Evolutionary conservation across 768 basidiomycete genomes (phyloP), one percentile per base, ranked within the genome.

Genomic region (Cyclocybe cylindracea): DNA sequence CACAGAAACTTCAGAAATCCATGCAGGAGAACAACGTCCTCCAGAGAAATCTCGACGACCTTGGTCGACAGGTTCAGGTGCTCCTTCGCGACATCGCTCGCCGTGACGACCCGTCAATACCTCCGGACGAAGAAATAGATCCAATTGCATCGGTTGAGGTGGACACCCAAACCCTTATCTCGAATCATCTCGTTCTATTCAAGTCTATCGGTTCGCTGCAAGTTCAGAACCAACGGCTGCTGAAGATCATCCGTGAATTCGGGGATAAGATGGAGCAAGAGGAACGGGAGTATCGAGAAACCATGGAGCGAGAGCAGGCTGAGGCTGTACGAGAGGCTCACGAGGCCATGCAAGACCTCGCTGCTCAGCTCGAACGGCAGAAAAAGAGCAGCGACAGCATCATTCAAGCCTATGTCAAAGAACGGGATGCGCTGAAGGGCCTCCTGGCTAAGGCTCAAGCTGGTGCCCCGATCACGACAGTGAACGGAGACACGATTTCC

Each of bases 241-340:
- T 98, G 42, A 85, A 82, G 67, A 85, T 96, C 57, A 86, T 88
- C 10, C 78, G 95, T 13, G 89, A 91, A 49, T 77, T 98, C 36
- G 93, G 89, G 5, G 70, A 78, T 35, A 87, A 89, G 74, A 82
- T 98, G 79, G 97, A 98, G 70, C 75, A 75, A 5, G 88, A 90
- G 59, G 93, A 96, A 69, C 78, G 76, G 56, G 89, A 91, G 19
- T 87, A 89, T 57, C 79, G 80, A 39, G 85, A 84, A 43, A 66
- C 70, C 5, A 81, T 90, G 68, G 85, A 91, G 57, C 78, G 72
- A 59, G 91, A 90, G 63, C 89, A 91, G 59, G 78, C 76, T 24
- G 86, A 87, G 60, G 92, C 93, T 0, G 78, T 98, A 8, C 78
- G 81, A 34, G 93, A 97, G 69, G 96, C 96, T 0, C 89, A 94